Conservation (phyloP, 306 rosid genomes). For the Trifolium fragiferum region DNA sequence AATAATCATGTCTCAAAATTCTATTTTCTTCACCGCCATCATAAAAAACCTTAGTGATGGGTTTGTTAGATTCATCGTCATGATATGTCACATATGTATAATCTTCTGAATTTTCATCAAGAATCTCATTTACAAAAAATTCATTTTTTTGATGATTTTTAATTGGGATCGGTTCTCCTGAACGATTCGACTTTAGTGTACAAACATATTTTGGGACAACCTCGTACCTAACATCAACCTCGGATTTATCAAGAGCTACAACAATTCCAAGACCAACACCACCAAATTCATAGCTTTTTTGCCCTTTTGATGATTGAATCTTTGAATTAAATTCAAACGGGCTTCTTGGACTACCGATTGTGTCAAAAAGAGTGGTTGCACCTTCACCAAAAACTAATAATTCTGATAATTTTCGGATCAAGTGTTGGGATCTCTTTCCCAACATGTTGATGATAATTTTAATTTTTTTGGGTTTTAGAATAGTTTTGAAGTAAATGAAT, state of each 20-base stretch:
- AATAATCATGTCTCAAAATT: constrained; percentile 14
- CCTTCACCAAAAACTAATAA: constrained; percentile 61
- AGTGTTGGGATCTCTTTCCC: constrained; percentile 59
- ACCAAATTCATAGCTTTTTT: constrained; percentile 58
- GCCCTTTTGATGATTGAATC: constrained; percentile 58
- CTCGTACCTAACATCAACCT: constrained; percentile 44
- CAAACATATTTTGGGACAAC: constrained; percentile 56
- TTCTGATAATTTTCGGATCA: constrained; percentile 75
- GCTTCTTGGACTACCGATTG: constrained; percentile 62
- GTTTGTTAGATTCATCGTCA: constrained; percentile 49
- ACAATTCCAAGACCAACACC: constrained; percentile 83
- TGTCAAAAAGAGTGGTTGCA: constrained; percentile 47
- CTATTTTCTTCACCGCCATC: constrained; percentile 60
- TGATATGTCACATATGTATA: constrained; percentile 71
- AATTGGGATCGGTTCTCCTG: constrained; percentile 12
- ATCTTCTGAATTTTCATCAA: constrained; percentile 57
- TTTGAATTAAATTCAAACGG: constrained; percentile 62
- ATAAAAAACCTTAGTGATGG: constrained; percentile 68
- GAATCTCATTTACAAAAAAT: constrained; percentile 39
- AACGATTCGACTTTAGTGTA: constrained; percentile 38
- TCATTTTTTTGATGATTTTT: constrained; percentile 9
- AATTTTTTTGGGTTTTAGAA: not conserved
- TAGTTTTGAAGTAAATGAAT: not conserved
- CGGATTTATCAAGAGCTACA: constrained; percentile 62
- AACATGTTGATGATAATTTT: constrained; percentile 42